Percentiles rank a stretch among this genome's conserved stretches.
Conservation (phyloP, 225 moss, liverwort and hornwort species). For the Sphagnum tenellum region DNA sequence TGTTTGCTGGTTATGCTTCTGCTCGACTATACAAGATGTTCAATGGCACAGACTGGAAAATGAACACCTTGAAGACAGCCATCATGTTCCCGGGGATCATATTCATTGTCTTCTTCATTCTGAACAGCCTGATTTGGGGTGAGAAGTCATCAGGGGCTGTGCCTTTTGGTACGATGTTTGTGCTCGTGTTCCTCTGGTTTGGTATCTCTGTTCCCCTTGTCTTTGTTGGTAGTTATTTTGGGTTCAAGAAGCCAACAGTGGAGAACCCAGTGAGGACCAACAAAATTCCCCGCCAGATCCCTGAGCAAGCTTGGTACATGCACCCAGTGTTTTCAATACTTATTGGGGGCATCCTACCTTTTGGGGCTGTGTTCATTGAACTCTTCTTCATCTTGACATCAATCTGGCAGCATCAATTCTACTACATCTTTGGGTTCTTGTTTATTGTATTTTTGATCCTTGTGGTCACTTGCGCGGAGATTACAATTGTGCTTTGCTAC, state of each 20-base stretch:
- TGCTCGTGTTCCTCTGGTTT: conserved; percentile 88
- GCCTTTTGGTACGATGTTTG: conserved; percentile 91
- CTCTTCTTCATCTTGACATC: conserved; percentile 93
- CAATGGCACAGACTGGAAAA: conserved; percentile 84
- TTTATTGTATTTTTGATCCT: conserved; percentile 88
- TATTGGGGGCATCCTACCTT: conserved; percentile 84
- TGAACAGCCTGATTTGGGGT: conserved; percentile 87
- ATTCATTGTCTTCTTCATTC: conserved; percentile 71
- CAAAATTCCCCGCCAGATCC: conserved; percentile 89
- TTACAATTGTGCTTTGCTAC: conserved; percentile 93
- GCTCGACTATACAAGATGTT: conserved; percentile 85
- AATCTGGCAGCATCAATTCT: conserved; percentile 93
- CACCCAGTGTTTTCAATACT: conserved; percentile 77
- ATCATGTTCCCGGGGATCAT: conserved; percentile 79
- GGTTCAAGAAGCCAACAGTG: conserved; percentile 74
- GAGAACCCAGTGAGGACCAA: conserved; percentile 89
- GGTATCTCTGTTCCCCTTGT: conserved; percentile 94
- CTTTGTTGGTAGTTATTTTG: conserved; percentile 85
- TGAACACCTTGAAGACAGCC: conserved; percentile 83
- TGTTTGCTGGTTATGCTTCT: conserved; percentile 86
- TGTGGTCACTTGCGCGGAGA: conserved; percentile 88
- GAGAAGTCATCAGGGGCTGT: conserved; percentile 96
- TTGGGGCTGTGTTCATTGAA: conserved; percentile 93
- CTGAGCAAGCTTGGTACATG: conserved; percentile 95
- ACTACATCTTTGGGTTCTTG: conserved; percentile 89